Evolutionary conservation across 2,329 filamentous ascomycete species (phyloP).

Genomic region (Diplodia scrobiculata): DNA sequence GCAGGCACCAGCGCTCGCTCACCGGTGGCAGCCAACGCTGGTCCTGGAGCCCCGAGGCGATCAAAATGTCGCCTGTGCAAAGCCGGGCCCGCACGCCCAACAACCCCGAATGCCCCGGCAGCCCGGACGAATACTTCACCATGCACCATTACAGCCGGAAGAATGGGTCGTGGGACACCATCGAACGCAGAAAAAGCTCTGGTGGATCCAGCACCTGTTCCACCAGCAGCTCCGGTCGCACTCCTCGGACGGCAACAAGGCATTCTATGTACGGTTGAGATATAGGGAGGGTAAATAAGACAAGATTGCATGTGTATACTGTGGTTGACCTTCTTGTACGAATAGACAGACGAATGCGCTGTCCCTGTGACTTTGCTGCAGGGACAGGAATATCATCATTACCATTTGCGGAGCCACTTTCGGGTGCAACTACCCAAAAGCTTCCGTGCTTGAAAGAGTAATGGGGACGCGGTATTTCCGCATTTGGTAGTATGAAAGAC

Average conservation of each 20-base stretch:
- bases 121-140: slow-evolving; percentile 30
- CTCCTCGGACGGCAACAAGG: slow-evolving; percentile 17
- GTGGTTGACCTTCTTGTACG: not conserved
- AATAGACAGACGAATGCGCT: not conserved
- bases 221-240: slow-evolving; percentile 26
- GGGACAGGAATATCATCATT: not conserved
- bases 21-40: slow-evolving; percentile 39
- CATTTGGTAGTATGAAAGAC: not conserved
- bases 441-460: not conserved
- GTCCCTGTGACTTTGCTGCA: not conserved
- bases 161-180: slow-evolving; percentile 10
- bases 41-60: slow-evolving; percentile 40
- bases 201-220: slow-evolving; percentile 26
- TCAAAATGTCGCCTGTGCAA: slow-evolving; percentile 44
- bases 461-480: not conserved
- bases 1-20: slow-evolving; percentile 39
- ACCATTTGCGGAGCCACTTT: not conserved
- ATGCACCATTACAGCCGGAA: slow-evolving; percentile 23
- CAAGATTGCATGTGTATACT: not conserved
- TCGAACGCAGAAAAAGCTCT: slow-evolving; percentile 21
- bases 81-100: slow-evolving; percentile 23
- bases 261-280: slow-evolving; percentile 23
- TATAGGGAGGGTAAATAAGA: not conserved
- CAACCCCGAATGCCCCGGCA: slow-evolving; percentile 14
- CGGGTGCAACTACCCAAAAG: not conserved